Percentiles rank a stretch among this genome's conserved stretches.
These are phyloP conservation scores for Pistacia integerrima DNA, from an alignment of 345 rosid species.

Conservation along the genomic window DNA sequence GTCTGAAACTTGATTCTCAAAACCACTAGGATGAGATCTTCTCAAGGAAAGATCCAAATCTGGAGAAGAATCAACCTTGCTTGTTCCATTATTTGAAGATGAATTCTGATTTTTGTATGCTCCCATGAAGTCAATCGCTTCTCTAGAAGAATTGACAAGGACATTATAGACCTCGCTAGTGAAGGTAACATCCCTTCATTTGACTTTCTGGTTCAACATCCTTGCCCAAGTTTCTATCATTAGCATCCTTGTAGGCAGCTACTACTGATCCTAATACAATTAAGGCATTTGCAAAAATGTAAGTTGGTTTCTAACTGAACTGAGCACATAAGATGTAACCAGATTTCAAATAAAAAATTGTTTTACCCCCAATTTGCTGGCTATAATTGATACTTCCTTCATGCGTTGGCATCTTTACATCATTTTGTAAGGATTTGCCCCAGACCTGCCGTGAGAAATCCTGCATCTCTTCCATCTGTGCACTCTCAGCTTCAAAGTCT, in stretches of 20 bases:
- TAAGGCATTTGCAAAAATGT: conserved; percentile 7
- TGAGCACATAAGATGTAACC: conserved; percentile 1
- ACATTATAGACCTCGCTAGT: conserved; percentile 25
- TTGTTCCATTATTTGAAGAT: conserved; percentile 31
- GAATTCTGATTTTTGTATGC: conserved; percentile 35
- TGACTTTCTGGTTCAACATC: conserved; percentile 31
- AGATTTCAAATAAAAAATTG: conserved; percentile 7
- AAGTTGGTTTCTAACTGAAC: conserved; percentile 6
- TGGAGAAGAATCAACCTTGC: conserved; percentile 46
- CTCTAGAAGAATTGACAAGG: conserved; percentile 38
- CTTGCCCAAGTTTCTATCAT: conserved; percentile 16
- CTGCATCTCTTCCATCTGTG: conserved; percentile 38
- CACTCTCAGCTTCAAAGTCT: conserved; percentile 62
- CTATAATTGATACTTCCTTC: conserved; percentile 17
- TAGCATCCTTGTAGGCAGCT: conserved; percentile 28
- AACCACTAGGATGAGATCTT: conserved; percentile 43
- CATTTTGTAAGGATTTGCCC: conserved; percentile 27
- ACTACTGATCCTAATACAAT: conserved; percentile 26
- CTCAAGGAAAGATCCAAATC: conserved; percentile 78
- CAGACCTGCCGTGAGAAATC: conserved; percentile 28
- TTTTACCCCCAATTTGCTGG: conserved; percentile 43
- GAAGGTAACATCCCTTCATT: conserved; percentile 26
- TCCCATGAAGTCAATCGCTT: conserved; percentile 82
- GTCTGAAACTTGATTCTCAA: conserved; percentile 48
- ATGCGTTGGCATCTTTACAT: conserved; percentile 25